phyloP scores from a whole-genome alignment of 2,329 filamentous ascomycete genomes.

The Fusarium irregulare region DNA sequence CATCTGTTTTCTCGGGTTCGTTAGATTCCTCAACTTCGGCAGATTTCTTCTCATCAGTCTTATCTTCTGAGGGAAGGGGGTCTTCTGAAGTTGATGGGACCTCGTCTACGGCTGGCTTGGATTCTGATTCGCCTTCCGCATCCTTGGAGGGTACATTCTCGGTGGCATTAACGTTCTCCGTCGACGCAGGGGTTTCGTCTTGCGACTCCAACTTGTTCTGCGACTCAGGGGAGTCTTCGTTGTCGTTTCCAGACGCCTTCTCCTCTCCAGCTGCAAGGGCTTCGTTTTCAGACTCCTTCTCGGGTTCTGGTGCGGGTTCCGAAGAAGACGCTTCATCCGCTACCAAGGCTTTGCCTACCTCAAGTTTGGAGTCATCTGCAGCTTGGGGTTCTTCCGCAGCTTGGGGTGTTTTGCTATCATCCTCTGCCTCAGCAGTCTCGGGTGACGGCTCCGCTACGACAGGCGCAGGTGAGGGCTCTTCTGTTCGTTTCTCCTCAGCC shows the following conservation, averaged over 20 bases:
- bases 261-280: not conserved
- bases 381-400: not conserved
- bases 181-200: not conserved
- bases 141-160: not conserved
- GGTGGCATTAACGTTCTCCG: not conserved
- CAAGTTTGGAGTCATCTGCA: slow-evolving; percentile 2
- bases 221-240: not conserved
- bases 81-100: not conserved
- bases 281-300: slow-evolving; percentile 1
- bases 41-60: not conserved
- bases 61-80: not conserved
- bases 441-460: not conserved
- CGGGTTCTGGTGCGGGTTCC: slow-evolving; percentile 1
- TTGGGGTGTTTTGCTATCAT: slow-evolving; percentile 9
- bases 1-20: slow-evolving; percentile 10
- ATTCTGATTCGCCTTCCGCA: not conserved
- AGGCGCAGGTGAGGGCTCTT: not conserved
- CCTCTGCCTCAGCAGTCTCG: slow-evolving; percentile 8
- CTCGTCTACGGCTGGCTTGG: not conserved
- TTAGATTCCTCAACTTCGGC: not conserved
- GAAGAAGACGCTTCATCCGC: not conserved
- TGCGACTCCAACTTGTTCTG: not conserved
- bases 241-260: not conserved
- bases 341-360: slow-evolving; percentile 1
- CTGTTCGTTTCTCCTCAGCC: not conserved